Base-by-base conservation (phyloP, 2,329 filamentous ascomycete genomes). In the Claviceps sp. region DNA sequence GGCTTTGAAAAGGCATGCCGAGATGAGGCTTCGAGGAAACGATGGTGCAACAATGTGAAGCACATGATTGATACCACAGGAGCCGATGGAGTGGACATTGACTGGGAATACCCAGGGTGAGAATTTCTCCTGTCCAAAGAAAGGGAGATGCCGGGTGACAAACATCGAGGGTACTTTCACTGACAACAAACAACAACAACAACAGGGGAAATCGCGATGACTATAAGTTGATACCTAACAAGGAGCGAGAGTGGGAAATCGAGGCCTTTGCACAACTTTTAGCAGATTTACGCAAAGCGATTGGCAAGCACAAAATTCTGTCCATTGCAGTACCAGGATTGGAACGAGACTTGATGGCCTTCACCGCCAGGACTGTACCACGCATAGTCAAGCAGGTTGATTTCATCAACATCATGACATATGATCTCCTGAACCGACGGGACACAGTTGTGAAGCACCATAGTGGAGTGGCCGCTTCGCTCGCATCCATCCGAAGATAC, bases 371-470 rank as follows among this genome's bases (percentile, higher is more conserved):
- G 7, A 80, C 76, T 16, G 69, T 82, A 0, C 78, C 81, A 0
- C 66, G 72, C 52, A 84, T 88, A 60, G 74, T 71, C 59, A 60
- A 69, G 4, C 70, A 73, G 1, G 74, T 87, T 16, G 81, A 88
- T 60, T 82, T 82, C 57, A 71, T 87, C 62, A 88, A 87, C 58
- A 69, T 75, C 60, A 77, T 87, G 84, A 74, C 77, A 1, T 87
- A 87, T 63, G 84, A 87, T 59, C 66, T 85, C 52, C 80, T 84
- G 73, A 85, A 86, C 68, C 77, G 84, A 38, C 79, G 85, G 38
- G 79, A 87, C 66, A 79, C 66, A 44, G 62, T 70, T 10, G 85
- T 84, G 3, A 73, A 69, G 38, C 84, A 88, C 64, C 82, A 86
- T 61, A 82, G 75, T 44, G 79, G 80, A n/a, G 70, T 87, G 6